These are phyloP conservation scores for Pharus latifolius DNA, from an alignment of 176 grass and related monocot species.

Conservation along the genomic window DNA sequence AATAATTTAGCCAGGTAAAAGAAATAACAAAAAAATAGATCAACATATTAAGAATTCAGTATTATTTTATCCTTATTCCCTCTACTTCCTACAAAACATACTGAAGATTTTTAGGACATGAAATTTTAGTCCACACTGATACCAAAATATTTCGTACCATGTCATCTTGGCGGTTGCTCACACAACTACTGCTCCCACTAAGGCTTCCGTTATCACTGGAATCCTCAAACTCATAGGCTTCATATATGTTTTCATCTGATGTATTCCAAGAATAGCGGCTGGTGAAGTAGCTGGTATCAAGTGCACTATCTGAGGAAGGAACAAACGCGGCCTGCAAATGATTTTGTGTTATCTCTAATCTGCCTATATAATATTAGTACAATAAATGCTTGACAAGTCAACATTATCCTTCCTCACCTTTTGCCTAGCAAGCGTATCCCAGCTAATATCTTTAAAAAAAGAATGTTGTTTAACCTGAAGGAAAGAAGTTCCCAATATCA, in stretches of 20 bases:
- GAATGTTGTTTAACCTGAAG: slow-evolving; percentile 86
- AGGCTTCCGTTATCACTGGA: slow-evolving; percentile 94
- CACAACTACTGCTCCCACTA: slow-evolving; percentile 88
- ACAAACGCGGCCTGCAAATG: slow-evolving; percentile 91
- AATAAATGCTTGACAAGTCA: not conserved
- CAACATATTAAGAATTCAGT: not conserved
- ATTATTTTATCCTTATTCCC: not conserved
- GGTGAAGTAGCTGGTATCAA: slow-evolving; percentile 97
- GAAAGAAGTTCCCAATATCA: slow-evolving; percentile 21
- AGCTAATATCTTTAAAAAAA: slow-evolving; percentile 97
- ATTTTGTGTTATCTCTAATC: slow-evolving; percentile 17
- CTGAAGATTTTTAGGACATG: not conserved
- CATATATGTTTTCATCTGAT: slow-evolving; percentile 82
- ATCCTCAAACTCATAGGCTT: slow-evolving; percentile 84
- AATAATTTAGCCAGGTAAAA: slow-evolving; percentile 13
- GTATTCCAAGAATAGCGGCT: slow-evolving; percentile 99
- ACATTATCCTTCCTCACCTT: slow-evolving; percentile 58
- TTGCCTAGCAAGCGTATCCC: slow-evolving; percentile 92
- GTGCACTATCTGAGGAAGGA: slow-evolving; percentile 85
- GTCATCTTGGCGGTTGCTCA: slow-evolving; percentile 96
- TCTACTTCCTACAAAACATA: not conserved
- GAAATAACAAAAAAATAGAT: not conserved
- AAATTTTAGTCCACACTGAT: not conserved
- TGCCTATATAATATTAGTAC: slow-evolving; percentile 1
- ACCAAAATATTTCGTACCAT: slow-evolving; percentile 40